A percentile compares a stretch with the other conserved stretches of the same genome.
phyloP scores from a whole-genome alignment of 305 asterid species.

The Solanum hybrid region DNA sequence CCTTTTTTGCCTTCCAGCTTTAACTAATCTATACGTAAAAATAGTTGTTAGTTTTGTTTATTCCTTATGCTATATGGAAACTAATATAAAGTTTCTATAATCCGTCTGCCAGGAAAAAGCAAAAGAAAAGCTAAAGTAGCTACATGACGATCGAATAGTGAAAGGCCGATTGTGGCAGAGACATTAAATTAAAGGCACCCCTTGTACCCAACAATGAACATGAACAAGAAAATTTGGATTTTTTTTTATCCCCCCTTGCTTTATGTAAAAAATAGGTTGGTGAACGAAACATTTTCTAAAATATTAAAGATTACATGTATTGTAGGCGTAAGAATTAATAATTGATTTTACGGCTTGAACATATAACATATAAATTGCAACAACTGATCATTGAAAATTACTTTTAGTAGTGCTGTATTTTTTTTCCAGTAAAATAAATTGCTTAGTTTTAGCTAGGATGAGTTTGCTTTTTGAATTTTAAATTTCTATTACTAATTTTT shows the following conservation, averaged over 20 bases:
- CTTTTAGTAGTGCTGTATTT: neutral
- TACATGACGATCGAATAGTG: constrained; percentile 13
- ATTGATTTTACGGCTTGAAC: neutral
- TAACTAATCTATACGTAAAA: neutral
- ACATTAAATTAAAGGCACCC: constrained; percentile 21
- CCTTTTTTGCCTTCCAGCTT: neutral
- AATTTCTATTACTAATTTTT: neutral
- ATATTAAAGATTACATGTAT: neutral
- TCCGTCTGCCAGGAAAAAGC: neutral
- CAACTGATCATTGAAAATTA: neutral
- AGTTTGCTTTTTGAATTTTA: neutral
- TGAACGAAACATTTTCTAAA: neutral
- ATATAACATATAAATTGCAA: neutral
- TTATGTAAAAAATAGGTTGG: neutral
- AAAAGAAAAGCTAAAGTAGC: constrained; percentile 19
- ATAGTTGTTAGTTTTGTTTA: neutral
- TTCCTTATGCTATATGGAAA: neutral
- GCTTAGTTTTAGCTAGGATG: neutral
- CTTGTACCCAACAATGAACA: constrained; percentile 5
- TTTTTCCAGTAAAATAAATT: neutral
- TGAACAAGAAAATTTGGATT: constrained; percentile 15
- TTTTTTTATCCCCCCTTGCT: constrained; percentile 15
- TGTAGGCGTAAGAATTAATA: neutral
- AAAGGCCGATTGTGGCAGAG: constrained; percentile 24
- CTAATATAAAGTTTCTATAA: neutral